phyloP scores from a whole-genome alignment of 2,329 filamentous ascomycete species.

The Aaosphaeria arxii region DNA sequence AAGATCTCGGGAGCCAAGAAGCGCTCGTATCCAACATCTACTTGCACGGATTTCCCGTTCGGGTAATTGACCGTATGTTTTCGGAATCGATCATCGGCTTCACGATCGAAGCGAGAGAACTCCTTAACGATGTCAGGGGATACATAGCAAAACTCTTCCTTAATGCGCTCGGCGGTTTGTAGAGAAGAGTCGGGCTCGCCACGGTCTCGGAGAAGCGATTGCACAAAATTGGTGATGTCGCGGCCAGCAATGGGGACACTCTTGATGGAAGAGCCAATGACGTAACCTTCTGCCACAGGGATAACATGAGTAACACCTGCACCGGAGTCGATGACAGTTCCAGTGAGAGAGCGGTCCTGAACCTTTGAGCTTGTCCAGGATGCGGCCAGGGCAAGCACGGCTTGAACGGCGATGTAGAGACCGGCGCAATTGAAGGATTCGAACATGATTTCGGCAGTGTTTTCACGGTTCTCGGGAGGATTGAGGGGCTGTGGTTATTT shows the following conservation, averaged over 20 bases:
- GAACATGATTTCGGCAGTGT: slow-evolving; percentile 99
- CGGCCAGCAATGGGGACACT: slow-evolving; percentile 96
- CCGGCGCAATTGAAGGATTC: slow-evolving; percentile 99
- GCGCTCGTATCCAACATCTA: slow-evolving; percentile 96
- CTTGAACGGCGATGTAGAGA: slow-evolving; percentile 97
- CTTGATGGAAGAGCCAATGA: slow-evolving; percentile 98
- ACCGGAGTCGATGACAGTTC: slow-evolving; percentile 97
- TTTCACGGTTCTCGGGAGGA: slow-evolving; percentile 97
- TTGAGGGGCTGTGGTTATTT: slow-evolving; percentile 74
- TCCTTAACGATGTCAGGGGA: slow-evolving; percentile 99
- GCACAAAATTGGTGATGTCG: slow-evolving; percentile 98
- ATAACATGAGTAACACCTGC: slow-evolving; percentile 99
- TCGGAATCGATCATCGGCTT: slow-evolving; percentile 78
- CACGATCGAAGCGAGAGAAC: slow-evolving; percentile 89
- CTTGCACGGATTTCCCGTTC: slow-evolving; percentile 77
- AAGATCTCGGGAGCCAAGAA: slow-evolving; percentile 99
- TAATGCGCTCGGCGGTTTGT: slow-evolving; percentile 97
- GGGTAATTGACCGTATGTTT: slow-evolving; percentile 86
- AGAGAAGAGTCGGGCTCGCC: slow-evolving; percentile 95
- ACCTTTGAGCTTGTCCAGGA: slow-evolving; percentile 99
- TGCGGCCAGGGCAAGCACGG: slow-evolving; percentile 90
- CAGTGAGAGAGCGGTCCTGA: slow-evolving; percentile 90
- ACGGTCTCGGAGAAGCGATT: slow-evolving; percentile 90
- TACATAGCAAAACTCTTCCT: slow-evolving; percentile 98
- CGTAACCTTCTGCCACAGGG: slow-evolving; percentile 95